Base-by-base conservation (phyloP, 306 rosid species). In the Medicago lupulina region DNA sequence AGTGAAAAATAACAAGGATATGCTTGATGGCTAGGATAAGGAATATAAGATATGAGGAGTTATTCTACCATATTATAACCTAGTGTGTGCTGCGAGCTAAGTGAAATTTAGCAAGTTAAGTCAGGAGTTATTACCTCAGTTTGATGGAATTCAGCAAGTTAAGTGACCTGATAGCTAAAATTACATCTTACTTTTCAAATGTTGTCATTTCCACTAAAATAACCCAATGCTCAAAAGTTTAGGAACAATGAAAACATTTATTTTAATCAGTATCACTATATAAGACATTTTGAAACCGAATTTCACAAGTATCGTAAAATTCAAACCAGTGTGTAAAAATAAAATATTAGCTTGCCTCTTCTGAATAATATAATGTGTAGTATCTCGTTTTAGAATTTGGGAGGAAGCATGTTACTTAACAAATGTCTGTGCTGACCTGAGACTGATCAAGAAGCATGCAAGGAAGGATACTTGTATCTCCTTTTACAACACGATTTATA, bases 161-260 rank as follows among this genome's bases (percentile, higher is more conserved):
- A 38, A 44, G 61, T 21, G 44, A 70, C 38, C 58, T 58, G 76
- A 39, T 50, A 57, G 51, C 39, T 47, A 44, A 61, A 50, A 28
- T 51, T 40, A 51, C 19, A 60, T 41, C 18, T 64, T 60, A 74
- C 13, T 11, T 18, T 59, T 38, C 12, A 36, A 67, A 36, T 18
- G 57, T 43, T 71, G 41, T 23, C n/a, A 19, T 9, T 51, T 46
- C 73, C 78, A 79, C 43, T 70, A 55, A 64, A 60, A 57, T 66
- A 54, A n/a, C 19, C 44, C 49, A 13, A 44, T 44, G 60, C 47
- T 55, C 31, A 57, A 41, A 49, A 4, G 36, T 50, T 41, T 65
- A 28, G 44, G 57, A 28, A 9, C 21, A 16, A n/a, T 72, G 40
- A 41, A 6, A 19, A 60, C 8, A n/a, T 73, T 46, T 18, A 0